Percentiles rank a stretch among this genome's conserved stretches.
Conservation (phyloP, 805 yeast genomes). For the Wickerhamiella sergipiensis region DNA sequence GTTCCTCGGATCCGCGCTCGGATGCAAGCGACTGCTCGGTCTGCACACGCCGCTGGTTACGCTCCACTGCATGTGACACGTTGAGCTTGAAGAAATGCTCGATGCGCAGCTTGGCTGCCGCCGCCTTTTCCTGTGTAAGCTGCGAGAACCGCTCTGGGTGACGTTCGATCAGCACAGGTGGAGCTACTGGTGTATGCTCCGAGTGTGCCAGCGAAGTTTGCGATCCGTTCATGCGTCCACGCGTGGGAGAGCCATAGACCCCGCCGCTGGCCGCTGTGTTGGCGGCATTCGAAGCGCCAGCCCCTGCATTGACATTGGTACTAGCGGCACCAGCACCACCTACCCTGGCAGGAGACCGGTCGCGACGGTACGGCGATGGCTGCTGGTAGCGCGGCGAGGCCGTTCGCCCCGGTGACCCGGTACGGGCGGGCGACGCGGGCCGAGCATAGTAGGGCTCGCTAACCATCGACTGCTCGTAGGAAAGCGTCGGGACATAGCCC, state of each 20-base stretch:
- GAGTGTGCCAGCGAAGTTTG: background rate
- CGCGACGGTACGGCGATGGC: slow-evolving; percentile 1
- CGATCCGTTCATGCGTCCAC: background rate
- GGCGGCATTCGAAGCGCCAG: too few relatives aligned
- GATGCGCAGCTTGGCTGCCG: slow-evolving; percentile 65
- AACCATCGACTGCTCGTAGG: slow-evolving; percentile 1
- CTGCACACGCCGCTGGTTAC: slow-evolving; percentile 83
- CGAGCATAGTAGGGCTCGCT: slow-evolving; percentile 3
- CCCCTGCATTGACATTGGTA: too few relatives aligned
- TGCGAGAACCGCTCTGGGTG: slow-evolving; percentile 71
- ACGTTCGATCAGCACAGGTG: slow-evolving; percentile 49
- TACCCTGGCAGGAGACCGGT: background rate
- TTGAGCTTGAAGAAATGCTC: slow-evolving; percentile 79
- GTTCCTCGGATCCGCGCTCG: slow-evolving; percentile 72
- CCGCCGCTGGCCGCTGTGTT: background rate
- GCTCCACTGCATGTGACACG: slow-evolving; percentile 83
- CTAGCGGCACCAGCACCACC: background rate
- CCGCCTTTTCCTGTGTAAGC: slow-evolving; percentile 65
- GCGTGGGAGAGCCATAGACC: background rate
- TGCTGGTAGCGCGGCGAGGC: background rate
- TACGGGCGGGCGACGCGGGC: background rate
- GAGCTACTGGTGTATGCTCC: background rate
- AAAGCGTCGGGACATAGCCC: background rate
- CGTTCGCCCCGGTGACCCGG: background rate
- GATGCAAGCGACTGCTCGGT: slow-evolving; percentile 57